Evolutionary conservation across 2,329 filamentous ascomycete species (phyloP), one percentile per base, ranked within the genome.

Genomic region (Neofusicoccum sp.): DNA sequence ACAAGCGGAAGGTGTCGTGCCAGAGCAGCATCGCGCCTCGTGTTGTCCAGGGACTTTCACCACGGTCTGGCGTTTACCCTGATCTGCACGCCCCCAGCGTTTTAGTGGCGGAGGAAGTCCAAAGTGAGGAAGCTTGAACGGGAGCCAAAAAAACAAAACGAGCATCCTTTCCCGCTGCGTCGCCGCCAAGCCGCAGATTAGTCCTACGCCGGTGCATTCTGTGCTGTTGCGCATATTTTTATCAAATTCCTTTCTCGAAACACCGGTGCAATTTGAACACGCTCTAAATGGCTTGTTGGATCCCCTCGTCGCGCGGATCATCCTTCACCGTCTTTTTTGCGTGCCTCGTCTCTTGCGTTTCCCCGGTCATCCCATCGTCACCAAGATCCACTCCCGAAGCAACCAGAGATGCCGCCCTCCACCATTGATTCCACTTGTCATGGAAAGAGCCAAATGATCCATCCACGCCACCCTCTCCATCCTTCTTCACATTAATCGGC

Each of bases 91-190:
- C 28, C 39, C 52, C 52, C 52, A 41, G 52, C 39, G 29, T 14
- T n/a, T 58, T 12, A 12, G 54, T 16, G 29, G 54, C 54, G 54
- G 54, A 58, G 54, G 11, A 22, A 12, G n/a, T n/a, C 54, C 52
- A 56, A 45, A 45, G 52, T 44, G 39, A 56, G 36, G 52, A 56
- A 56, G 52, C 54, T 58, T 58, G 54, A 58, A 58, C 54, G 54
- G 54, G 16, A 58, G 54, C 41, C 54, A 58, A 58, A 47, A 22
- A 44, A 58, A 16, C 31, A 58, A 58, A 58, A 4, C 54, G 54
- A 44, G 54, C 39, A 58, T 58, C 54, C 8, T 58, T 45, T 37
- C 54, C 54, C 37, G 4, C 39, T 58, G 29, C 54, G n/a, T 56
- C 29, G 37, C 14, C 50, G 50, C 50, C 50, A 56, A 56, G 50